These are phyloP conservation scores for Harrya chromipes DNA, from an alignment of 768 basidiomycete species.

Conservation along the genomic window DNA sequence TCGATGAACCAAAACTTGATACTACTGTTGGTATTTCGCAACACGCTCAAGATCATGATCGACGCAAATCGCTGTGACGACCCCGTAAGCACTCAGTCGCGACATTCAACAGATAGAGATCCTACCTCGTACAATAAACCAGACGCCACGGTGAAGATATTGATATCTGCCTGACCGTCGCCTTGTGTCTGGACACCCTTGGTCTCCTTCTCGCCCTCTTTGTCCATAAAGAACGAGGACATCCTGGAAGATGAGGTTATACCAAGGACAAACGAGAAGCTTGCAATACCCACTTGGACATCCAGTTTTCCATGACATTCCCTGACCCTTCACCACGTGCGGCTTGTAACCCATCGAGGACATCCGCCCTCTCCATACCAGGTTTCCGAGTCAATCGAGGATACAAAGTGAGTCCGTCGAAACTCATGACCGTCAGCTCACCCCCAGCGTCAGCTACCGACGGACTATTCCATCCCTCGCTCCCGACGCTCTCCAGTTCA, in stretches of 20 bases:
- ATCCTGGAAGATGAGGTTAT: slow-evolving; percentile 33
- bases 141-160: slow-evolving; percentile 98
- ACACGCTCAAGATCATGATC: slow-evolving; percentile 97
- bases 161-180: slow-evolving; percentile 79
- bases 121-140: slow-evolving; percentile 92
- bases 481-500: slow-evolving; percentile 80
- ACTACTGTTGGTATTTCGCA: slow-evolving; percentile 88
- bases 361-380: slow-evolving; percentile 82
- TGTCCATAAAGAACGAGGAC: slow-evolving; percentile 41
- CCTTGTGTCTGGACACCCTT: slow-evolving; percentile 25
- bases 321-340: slow-evolving; percentile 29
- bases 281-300: slow-evolving; percentile 45
- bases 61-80: slow-evolving; percentile 81
- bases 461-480: slow-evolving; percentile 84
- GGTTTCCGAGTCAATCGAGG: slow-evolving; percentile 67
- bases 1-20: slow-evolving; percentile 99
- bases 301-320: slow-evolving; percentile 46
- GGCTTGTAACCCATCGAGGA: slow-evolving; percentile 52
- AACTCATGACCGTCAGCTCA: slow-evolving; percentile 79
- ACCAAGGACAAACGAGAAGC: neutral
- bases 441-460: slow-evolving; percentile 64
- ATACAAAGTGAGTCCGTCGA: slow-evolving; percentile 87
- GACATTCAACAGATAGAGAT: neutral
- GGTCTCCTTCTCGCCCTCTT: slow-evolving; percentile 20
- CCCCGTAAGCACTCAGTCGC: neutral